Evolutionary conservation across 345 rosid species (phyloP).

Genomic region (Punica granatum): DNA sequence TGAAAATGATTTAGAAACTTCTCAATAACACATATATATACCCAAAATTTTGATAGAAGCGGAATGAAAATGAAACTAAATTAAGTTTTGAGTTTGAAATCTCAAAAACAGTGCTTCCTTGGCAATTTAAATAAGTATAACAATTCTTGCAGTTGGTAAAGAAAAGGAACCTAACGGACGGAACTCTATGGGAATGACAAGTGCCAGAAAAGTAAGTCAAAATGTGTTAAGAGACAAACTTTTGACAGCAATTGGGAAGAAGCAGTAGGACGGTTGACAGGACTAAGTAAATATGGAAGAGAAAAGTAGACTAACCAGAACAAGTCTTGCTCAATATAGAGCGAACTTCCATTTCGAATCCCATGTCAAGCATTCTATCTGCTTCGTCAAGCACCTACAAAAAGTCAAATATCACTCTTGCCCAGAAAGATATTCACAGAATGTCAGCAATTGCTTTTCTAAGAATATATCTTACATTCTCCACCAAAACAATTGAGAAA

Average conservation of each 20-base stretch:
- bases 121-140: background rate
- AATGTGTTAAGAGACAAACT: background rate
- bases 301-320: slow-evolving; percentile 42
- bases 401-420: background rate
- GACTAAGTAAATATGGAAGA: background rate
- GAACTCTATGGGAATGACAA: background rate
- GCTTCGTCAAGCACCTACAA: slow-evolving; percentile 95
- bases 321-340: slow-evolving; percentile 71
- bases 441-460: background rate
- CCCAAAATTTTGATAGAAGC: background rate
- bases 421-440: background rate
- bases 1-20: slow-evolving; percentile 17
- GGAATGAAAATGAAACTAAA: background rate
- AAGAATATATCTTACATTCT: background rate
- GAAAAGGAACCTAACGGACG: background rate
- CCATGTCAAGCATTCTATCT: slow-evolving; percentile 99
- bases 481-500: background rate
- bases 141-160: background rate
- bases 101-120: background rate
- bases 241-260: background rate
- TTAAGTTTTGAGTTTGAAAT: background rate
- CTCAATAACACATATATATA: background rate
- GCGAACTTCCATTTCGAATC: slow-evolving; percentile 88
- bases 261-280: background rate
- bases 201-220: background rate